Conservation (phyloP, 306 rosid species). For the Malus orientalis region DNA sequence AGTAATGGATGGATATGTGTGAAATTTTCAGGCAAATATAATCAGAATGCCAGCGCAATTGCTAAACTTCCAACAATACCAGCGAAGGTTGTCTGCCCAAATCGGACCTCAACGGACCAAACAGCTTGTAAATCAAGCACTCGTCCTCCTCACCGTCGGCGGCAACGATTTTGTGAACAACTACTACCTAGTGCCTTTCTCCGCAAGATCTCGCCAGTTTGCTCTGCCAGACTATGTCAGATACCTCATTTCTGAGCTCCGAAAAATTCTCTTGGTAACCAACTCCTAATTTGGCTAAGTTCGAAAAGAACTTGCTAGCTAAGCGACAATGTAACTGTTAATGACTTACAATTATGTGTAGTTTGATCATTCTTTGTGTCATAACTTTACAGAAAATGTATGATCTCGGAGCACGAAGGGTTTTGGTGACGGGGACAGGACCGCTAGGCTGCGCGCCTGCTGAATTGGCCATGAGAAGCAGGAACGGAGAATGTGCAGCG, state of each 20-base stretch:
- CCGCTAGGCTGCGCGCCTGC: slow-evolving; percentile 94
- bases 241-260: slow-evolving; percentile 48
- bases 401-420: slow-evolving; percentile 68
- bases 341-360: not conserved
- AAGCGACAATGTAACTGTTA: not conserved
- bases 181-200: slow-evolving; percentile 63
- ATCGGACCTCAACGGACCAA: slow-evolving; percentile 34
- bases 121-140: slow-evolving; percentile 38
- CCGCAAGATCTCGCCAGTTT: slow-evolving; percentile 72
- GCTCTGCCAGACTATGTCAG: slow-evolving; percentile 49
- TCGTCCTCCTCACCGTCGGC: slow-evolving; percentile 61
- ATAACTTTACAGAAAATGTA: slow-evolving; percentile 20
- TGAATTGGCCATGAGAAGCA: slow-evolving; percentile 52
- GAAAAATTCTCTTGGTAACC: slow-evolving; percentile 44
- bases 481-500: slow-evolving; percentile 38
- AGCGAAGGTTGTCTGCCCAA: slow-evolving; percentile 35
- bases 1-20: not conserved
- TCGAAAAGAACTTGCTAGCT: not conserved
- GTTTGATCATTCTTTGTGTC: not conserved
- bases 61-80: slow-evolving; percentile 50
- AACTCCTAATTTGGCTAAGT: not conserved
- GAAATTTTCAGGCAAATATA: slow-evolving; percentile 46
- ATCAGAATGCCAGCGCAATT: slow-evolving; percentile 58
- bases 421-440: slow-evolving; percentile 79
- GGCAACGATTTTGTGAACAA: slow-evolving; percentile 90